phyloP scores from a whole-genome alignment of 192 early-diverging fungal genomes.

The Backusella morwellensis region DNA sequence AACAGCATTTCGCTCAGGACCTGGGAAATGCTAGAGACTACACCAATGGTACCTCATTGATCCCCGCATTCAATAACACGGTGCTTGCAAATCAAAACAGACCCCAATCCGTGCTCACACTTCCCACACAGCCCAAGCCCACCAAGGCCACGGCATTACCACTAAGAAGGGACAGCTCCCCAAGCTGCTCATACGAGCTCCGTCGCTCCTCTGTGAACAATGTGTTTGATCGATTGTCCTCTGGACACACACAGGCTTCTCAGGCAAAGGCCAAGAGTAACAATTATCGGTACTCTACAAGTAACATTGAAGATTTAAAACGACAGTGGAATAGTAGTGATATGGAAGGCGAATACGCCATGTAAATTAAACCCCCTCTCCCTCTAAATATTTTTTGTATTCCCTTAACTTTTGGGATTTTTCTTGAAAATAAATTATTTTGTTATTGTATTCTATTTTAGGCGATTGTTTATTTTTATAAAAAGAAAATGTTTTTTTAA shows the following conservation, averaged over 20 bases:
- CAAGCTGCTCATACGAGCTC: neutral
- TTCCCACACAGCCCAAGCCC: neutral
- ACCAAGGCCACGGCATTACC: neutral
- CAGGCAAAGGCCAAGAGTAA: slow-evolving; percentile 1
- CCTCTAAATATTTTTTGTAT: too few species aligned
- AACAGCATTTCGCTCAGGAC: neutral
- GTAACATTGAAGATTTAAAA: slow-evolving; percentile 2
- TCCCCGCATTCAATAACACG: slow-evolving; percentile 3
- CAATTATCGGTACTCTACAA: neutral
- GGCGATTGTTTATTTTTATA: neutral
- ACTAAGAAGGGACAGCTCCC: neutral
- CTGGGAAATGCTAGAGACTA: neutral
- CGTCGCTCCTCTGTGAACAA: slow-evolving; percentile 1
- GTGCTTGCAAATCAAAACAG: neutral
- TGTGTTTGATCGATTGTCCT: slow-evolving; percentile 26
- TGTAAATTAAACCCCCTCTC: neutral
- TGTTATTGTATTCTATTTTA: slow-evolving; percentile 4
- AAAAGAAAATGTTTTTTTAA: neutral
- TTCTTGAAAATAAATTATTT: neutral
- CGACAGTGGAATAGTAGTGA: neutral
- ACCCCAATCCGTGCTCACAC: neutral
- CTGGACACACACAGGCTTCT: slow-evolving; percentile 23
- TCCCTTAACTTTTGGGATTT: too few species aligned
- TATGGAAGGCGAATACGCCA: neutral
- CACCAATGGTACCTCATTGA: neutral